These are phyloP conservation scores for Pichia membranifaciens DNA, from an alignment of 805 yeast species.

Conservation along the genomic window DNA sequence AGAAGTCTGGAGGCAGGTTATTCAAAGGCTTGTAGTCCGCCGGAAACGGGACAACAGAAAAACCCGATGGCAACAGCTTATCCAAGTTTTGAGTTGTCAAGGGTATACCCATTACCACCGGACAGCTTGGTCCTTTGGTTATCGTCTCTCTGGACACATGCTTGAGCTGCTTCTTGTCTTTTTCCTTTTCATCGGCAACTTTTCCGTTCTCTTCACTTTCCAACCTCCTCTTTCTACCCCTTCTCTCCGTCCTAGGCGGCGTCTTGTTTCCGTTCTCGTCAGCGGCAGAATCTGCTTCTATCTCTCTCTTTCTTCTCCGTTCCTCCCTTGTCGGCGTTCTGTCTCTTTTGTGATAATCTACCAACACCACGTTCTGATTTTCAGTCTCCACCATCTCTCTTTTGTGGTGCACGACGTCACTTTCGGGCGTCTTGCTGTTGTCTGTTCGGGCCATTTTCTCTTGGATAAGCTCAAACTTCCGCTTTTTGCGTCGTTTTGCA, in stretches of 20 bases:
- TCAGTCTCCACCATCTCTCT: background rate
- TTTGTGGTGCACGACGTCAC: background rate
- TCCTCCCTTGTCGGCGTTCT: conserved; percentile 41
- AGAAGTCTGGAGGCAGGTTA: conserved; percentile 32
- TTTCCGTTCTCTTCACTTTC: conserved; percentile 23
- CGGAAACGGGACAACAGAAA: conserved; percentile 40
- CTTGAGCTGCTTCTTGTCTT: background rate
- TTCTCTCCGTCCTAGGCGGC: conserved; percentile 18
- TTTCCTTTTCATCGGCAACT: conserved; percentile 18
- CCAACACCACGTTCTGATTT: background rate
- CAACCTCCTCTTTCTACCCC: conserved; percentile 9
- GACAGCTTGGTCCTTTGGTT: conserved; percentile 9
- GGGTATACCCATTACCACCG: conserved; percentile 31
- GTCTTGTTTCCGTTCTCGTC: conserved; percentile 14
- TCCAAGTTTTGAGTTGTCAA: conserved; percentile 44
- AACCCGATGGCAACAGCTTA: conserved; percentile 48
- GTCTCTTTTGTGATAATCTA: conserved; percentile 26
- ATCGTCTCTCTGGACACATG: background rate
- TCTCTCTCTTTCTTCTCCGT: conserved; percentile 33
- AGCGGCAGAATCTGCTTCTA: conserved; percentile 5
- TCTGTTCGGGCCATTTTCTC: conserved; percentile 4
- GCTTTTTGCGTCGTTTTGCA: conserved; percentile 18
- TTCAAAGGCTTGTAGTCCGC: conserved; percentile 35
- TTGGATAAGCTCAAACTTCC: conserved; percentile 13
- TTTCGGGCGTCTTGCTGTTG: background rate